A percentile compares a stretch with the other conserved stretches of the same genome.
Conservation (phyloP, 2,329 filamentous ascomycete genomes). For the Diaporthe nobilis region DNA sequence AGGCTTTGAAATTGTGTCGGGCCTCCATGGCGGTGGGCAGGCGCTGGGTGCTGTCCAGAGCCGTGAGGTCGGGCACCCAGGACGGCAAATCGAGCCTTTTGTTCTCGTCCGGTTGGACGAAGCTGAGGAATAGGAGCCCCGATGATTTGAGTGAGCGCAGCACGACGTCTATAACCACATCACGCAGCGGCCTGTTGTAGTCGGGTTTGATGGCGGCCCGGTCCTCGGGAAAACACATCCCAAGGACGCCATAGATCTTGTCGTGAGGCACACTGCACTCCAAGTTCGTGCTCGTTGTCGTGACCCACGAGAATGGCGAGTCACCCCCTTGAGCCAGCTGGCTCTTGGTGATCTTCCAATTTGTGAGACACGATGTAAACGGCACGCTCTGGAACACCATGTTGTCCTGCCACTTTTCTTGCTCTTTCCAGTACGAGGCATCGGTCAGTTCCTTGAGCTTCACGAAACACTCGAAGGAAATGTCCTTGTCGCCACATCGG, state of each 20-base stretch:
- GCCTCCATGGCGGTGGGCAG: neutral
- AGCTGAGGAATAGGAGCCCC: neutral
- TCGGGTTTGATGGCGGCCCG: neutral
- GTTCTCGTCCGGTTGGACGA: neutral
- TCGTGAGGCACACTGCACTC: neutral
- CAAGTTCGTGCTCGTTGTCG: neutral
- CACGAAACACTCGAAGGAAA: neutral
- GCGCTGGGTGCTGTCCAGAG: neutral
- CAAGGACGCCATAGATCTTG: neutral
- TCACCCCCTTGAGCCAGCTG: neutral
- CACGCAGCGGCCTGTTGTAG: neutral
- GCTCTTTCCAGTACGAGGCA: neutral
- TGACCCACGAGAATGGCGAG: neutral
- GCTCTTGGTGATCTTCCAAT: neutral
- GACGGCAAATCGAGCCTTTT: neutral
- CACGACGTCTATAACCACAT: neutral
- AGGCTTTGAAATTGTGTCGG: neutral
- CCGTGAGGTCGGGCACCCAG: neutral
- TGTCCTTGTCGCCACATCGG: neutral
- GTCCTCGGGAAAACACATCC: neutral
- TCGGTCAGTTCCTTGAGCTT: neutral
- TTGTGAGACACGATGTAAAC: neutral
- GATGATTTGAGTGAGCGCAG: neutral
- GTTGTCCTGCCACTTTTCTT: neutral
- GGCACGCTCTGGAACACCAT: neutral